A percentile compares a stretch with the other conserved stretches of the same genome.
Evolutionary conservation across 1,139 yeast species (phyloP).

Genomic region (Diutina scorzettiae): DNA sequence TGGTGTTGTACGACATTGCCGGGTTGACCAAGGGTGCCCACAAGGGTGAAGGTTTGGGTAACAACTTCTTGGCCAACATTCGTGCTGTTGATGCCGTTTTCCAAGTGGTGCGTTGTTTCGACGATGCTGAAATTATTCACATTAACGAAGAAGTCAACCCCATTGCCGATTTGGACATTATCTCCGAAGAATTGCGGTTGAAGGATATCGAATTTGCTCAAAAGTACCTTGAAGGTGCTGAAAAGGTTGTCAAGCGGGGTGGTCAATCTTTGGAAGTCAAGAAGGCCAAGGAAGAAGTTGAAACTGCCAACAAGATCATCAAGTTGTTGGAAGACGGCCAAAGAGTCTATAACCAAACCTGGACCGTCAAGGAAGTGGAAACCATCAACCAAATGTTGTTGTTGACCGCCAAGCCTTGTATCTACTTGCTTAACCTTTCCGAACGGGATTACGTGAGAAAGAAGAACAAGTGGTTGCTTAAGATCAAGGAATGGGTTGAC

Average conservation of each 20-base stretch:
- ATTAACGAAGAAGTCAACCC: slow-evolving; percentile 98
- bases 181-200: slow-evolving; percentile 82
- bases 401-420: slow-evolving; percentile 92
- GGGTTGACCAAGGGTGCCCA: slow-evolving; percentile 97
- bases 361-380: slow-evolving; percentile 89
- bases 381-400: slow-evolving; percentile 75
- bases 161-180: slow-evolving; percentile 85
- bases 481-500: slow-evolving; percentile 97
- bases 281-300: slow-evolving; percentile 87
- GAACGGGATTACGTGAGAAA: slow-evolving; percentile 93
- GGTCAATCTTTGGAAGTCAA: slow-evolving; percentile 94
- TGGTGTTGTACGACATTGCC: slow-evolving; percentile 94
- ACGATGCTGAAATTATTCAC: slow-evolving; percentile 95
- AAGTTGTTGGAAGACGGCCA: slow-evolving; percentile 68
- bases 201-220: slow-evolving; percentile 94
- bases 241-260: slow-evolving; percentile 83
- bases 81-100: slow-evolving; percentile 97
- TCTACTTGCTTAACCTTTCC: slow-evolving; percentile 85
- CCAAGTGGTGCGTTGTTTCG: slow-evolving; percentile 97
- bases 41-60: slow-evolving; percentile 97
- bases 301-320: slow-evolving; percentile 66
- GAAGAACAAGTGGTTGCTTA: slow-evolving; percentile 89
- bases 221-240: slow-evolving; percentile 80
- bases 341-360: slow-evolving; percentile 82
- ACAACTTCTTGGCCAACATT: slow-evolving; percentile 93